phyloP scores from a whole-genome alignment of 768 basidiomycete species.

The Lactarius tabidus region DNA sequence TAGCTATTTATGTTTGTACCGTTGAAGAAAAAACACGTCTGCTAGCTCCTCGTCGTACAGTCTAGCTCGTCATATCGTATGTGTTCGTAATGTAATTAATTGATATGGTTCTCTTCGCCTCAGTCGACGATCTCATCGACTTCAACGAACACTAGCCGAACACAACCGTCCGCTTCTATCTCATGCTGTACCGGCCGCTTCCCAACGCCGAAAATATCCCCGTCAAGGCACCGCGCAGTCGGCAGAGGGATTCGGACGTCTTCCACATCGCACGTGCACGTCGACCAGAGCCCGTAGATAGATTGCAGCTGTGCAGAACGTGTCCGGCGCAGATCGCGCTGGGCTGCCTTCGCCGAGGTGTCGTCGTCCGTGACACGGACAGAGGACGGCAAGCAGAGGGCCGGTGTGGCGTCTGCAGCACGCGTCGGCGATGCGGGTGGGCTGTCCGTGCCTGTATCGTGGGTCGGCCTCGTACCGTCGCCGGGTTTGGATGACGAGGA shows the following conservation, averaged over 20 bases:
- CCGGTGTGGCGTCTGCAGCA: neutral
- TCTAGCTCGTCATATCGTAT: neutral
- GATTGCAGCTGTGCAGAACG: neutral
- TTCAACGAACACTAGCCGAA: slow-evolving; percentile 15
- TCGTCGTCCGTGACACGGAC: neutral
- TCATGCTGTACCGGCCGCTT: slow-evolving; percentile 19
- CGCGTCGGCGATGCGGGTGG: slow-evolving; percentile 1
- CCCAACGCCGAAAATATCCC: slow-evolving; percentile 17
- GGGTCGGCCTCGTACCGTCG: neutral
- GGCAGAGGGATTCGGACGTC: neutral
- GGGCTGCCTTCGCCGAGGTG: neutral
- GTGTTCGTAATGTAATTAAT: neutral
- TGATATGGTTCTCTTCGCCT: neutral
- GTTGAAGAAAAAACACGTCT: neutral
- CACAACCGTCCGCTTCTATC: slow-evolving; percentile 16
- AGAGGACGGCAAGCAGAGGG: neutral
- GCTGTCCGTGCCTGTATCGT: neutral
- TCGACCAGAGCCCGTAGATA: slow-evolving; percentile 8
- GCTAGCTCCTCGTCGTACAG: neutral
- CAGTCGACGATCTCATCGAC: neutral
- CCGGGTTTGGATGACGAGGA: neutral
- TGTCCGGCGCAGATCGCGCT: neutral
- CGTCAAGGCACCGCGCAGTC: neutral
- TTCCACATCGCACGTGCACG: neutral
- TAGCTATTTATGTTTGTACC: neutral